Base-by-base conservation (phyloP, 805 yeast species). In the Isabelozyma gotoi region DNA sequence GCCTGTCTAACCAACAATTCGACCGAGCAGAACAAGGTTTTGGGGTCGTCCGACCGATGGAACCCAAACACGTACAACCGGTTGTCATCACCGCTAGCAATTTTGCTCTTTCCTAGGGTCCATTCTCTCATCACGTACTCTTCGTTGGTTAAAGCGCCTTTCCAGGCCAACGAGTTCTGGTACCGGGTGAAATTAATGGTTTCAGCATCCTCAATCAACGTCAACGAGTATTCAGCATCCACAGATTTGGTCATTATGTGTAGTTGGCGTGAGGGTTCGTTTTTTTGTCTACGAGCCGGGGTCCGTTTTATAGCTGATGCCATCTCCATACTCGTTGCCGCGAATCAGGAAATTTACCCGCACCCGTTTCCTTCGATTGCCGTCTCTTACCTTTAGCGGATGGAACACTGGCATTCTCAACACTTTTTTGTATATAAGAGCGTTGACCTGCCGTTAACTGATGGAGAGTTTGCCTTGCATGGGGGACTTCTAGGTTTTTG, bases 101-200 rank as follows among this genome's bases (percentile, higher is more conserved):
- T 52, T 36, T 48, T 48, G 19, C 56, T 45, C 45, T 60, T 57
- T 2, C 66, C 59, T 43, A 70, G 52, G 5, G 56, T 56, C 14
- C 38, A 21, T 44, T 72, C 77, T 46, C 77, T 50, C 7, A 51
- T 46, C 16, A 67, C 56, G 45, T 71, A 72, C 31, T 68, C 68
- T 7, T 65, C 56, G 3, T 39, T 41, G 5, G 66, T 46, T 34
- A 72, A 60, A n/a, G 49, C 51, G 17, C 69, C 71, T 42, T 48
- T 63, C 77, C 77, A 72, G 2, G 68, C 48, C 3, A 42, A 52
- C 2, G 70, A 52, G 44, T 70, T 68, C 29, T 67, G 64, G 21
- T 29, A 29, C 36, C 76, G 52, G 16, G 76, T 68, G 51, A 56
- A 65, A 24, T 60, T 53, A 24, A 67, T 59, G 19, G 51, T 39